Conservation (phyloP, 2,329 filamentous ascomycete species). For the Colletotrichum siamense region DNA sequence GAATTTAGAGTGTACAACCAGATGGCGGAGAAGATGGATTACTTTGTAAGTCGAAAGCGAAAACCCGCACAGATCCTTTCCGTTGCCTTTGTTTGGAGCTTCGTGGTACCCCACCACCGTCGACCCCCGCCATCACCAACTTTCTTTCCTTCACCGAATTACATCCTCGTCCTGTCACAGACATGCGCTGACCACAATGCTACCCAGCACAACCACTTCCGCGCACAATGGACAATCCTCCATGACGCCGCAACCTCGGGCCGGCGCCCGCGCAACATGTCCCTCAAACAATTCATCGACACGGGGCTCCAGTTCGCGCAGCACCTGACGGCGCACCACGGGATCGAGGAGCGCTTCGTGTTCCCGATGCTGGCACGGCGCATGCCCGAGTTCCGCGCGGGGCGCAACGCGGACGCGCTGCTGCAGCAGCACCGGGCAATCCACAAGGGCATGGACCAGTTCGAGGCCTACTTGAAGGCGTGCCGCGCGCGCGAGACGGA, state of each 20-base stretch:
- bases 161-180: neutral
- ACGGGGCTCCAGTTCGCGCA: slow-evolving; percentile 73
- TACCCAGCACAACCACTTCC: slow-evolving; percentile 77
- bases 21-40: slow-evolving; percentile 78
- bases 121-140: neutral
- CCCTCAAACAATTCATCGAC: slow-evolving; percentile 71
- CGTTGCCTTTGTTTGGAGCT: neutral
- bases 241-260: slow-evolving; percentile 67
- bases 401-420: slow-evolving; percentile 65
- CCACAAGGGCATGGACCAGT: slow-evolving; percentile 73
- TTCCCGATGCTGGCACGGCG: slow-evolving; percentile 79
- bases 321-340: slow-evolving; percentile 78
- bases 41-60: slow-evolving; percentile 60
- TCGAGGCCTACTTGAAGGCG: slow-evolving; percentile 68
- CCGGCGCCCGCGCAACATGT: slow-evolving; percentile 67
- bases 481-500: slow-evolving; percentile 69
- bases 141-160: rapidly evolving
- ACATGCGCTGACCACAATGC: slow-evolving; percentile 6
- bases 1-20: slow-evolving; percentile 76
- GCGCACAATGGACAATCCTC: slow-evolving; percentile 73
- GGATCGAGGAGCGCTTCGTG: slow-evolving; percentile 81
- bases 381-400: slow-evolving; percentile 76
- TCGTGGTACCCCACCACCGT: neutral
- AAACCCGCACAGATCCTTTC: neutral
- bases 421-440: slow-evolving; percentile 80